Conservation (phyloP, 2,329 filamentous ascomycete species). For the Pseudogymnoascus sp. region DNA sequence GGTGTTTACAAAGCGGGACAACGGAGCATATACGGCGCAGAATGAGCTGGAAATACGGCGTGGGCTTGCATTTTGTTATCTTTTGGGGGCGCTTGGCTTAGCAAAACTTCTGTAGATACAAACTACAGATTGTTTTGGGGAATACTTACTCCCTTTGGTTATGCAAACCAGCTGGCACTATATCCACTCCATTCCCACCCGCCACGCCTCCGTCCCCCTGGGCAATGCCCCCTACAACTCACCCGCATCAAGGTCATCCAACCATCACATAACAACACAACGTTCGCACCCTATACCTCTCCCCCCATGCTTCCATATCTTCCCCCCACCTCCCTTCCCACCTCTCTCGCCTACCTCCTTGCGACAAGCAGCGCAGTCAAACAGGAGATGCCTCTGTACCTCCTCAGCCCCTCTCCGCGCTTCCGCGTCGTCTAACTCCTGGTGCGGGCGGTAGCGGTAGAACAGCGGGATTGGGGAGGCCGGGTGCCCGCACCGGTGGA, state of each 20-base stretch:
- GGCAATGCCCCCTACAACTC: background rate
- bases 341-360: background rate
- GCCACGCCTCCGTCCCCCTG: background rate
- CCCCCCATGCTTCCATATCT: no score
- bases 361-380: background rate
- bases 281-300: background rate
- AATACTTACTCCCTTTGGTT: background rate
- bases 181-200: background rate
- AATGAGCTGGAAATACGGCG: background rate
- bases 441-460: background rate
- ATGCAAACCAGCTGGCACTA: background rate
- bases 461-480: background rate
- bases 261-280: background rate
- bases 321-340: background rate
- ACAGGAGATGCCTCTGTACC: background rate
- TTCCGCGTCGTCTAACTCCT: background rate
- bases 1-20: constrained; percentile 5
- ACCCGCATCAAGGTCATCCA: background rate
- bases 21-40: constrained; percentile 6
- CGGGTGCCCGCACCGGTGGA: background rate
- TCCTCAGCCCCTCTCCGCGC: background rate
- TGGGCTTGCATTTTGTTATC: background rate
- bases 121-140: background rate
- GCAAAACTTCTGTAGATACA: constrained; percentile 1
- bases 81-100: background rate